A percentile compares a stretch with the other conserved stretches of the same genome.
These are phyloP conservation scores for Coriolopsis trogii DNA, from an alignment of 1,284 basidiomycete species.

Conservation along the genomic window DNA sequence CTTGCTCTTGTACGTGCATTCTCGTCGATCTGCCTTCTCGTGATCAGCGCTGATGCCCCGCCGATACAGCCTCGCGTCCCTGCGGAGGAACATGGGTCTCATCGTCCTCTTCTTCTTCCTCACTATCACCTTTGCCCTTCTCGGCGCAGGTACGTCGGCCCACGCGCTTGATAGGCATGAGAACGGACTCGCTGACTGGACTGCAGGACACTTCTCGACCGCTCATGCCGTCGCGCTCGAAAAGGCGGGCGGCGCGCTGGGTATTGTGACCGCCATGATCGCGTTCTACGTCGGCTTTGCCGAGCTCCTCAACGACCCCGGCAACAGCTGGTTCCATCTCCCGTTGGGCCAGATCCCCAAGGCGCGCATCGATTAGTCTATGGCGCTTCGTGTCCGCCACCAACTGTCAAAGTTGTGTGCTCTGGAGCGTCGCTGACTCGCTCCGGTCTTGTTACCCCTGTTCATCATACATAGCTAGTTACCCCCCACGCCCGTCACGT, in stretches of 20 bases:
- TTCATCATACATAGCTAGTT: too few relatives aligned
- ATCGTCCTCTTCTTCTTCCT: slow-evolving; percentile 77
- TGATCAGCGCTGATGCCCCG: slow-evolving; percentile 2
- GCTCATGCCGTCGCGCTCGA: slow-evolving; percentile 19
- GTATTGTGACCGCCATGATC: slow-evolving; percentile 66
- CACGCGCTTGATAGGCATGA: not conserved
- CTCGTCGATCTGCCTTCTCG: not conserved
- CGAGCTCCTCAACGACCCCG: slow-evolving; percentile 55
- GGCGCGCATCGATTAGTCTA: slow-evolving; percentile 21
- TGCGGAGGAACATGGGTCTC: slow-evolving; percentile 70
- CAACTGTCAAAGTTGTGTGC: too few relatives aligned
- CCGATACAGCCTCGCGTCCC: slow-evolving; percentile 55
- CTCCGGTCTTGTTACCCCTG: too few relatives aligned
- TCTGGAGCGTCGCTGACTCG: too few relatives aligned
- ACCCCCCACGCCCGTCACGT: too few relatives aligned
- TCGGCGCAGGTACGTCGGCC: slow-evolving; percentile 48
- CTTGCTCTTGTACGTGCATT: slow-evolving; percentile 57
- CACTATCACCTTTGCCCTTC: slow-evolving; percentile 60
- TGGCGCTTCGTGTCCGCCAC: not conserved
- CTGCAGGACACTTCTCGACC: slow-evolving; percentile 25
- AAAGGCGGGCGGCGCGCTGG: slow-evolving; percentile 78
- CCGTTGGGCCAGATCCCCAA: slow-evolving; percentile 48
- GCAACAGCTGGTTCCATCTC: slow-evolving; percentile 50
- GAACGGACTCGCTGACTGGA: not conserved
- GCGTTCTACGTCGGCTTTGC: slow-evolving; percentile 73